These are phyloP conservation scores for Pythium grandisporangium DNA, from an alignment of 352 stramenopile species.

Conservation along the genomic window DNA sequence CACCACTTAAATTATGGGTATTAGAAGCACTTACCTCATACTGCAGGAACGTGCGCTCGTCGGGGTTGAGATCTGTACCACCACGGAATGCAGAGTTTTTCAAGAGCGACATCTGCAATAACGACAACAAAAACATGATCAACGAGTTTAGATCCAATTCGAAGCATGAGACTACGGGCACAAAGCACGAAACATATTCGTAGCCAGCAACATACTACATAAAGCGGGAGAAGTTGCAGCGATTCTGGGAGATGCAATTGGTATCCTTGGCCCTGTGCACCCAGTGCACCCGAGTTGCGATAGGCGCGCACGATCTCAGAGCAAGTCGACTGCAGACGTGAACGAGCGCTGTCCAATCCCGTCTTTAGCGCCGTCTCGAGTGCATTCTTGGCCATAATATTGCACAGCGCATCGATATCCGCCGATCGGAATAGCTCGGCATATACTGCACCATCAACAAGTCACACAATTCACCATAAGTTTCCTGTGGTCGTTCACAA, in stretches of 20 bases:
- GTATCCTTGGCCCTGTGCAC: slow-evolving; percentile 54
- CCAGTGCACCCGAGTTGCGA: slow-evolving; percentile 69
- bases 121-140: background rate
- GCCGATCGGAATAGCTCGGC: slow-evolving; percentile 90
- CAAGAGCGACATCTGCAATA: slow-evolving; percentile 90
- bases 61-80: slow-evolving; percentile 93
- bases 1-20: too few relatives aligned
- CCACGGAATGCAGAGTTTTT: slow-evolving; percentile 97
- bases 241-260: slow-evolving; percentile 85
- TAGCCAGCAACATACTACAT: slow-evolving; percentile 79
- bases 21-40: slow-evolving; percentile 47
- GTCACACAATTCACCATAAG: background rate
- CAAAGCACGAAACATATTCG: background rate
- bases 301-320: slow-evolving; percentile 92
- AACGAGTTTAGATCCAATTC: background rate
- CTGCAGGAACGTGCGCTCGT: slow-evolving; percentile 93
- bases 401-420: slow-evolving; percentile 90
- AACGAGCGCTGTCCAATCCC: slow-evolving; percentile 91
- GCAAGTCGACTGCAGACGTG: slow-evolving; percentile 87
- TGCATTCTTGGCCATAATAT: slow-evolving; percentile 93
- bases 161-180: background rate
- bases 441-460: slow-evolving; percentile 41
- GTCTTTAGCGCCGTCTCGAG: slow-evolving; percentile 92
- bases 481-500: background rate
- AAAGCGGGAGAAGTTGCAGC: slow-evolving; percentile 94